These are phyloP conservation scores for Nothophytophthora sp. DNA, from an alignment of 352 stramenopile species.

Conservation along the genomic window DNA sequence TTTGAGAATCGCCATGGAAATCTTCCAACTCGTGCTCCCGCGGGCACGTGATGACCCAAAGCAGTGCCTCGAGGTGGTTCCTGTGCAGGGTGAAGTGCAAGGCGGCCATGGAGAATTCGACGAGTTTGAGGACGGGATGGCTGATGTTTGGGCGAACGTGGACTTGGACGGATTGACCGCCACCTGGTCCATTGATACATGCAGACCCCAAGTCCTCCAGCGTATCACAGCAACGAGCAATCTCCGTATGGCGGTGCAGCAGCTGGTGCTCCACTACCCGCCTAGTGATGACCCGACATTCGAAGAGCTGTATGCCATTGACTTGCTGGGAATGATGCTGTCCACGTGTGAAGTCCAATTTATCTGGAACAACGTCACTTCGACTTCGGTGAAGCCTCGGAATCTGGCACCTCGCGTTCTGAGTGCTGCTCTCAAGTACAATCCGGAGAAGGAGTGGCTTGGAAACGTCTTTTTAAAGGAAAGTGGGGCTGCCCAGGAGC, in stretches of 20 bases:
- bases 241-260: slow-evolving; percentile 48
- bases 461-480: slow-evolving; percentile 63
- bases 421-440: slow-evolving; percentile 57
- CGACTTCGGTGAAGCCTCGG: slow-evolving; percentile 37
- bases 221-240: slow-evolving; percentile 31
- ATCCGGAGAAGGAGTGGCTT: slow-evolving; percentile 66
- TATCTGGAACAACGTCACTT: slow-evolving; percentile 51
- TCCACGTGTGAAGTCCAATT: slow-evolving; percentile 63
- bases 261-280: slow-evolving; percentile 58
- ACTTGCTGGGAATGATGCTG: slow-evolving; percentile 65
- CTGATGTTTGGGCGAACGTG: slow-evolving; percentile 42
- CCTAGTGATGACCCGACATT: slow-evolving; percentile 23
- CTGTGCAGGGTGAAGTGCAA: neutral
- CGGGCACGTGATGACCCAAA: slow-evolving; percentile 26
- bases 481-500: slow-evolving; percentile 48
- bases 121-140: slow-evolving; percentile 53
- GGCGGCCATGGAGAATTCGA: slow-evolving; percentile 24
- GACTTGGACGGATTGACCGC: slow-evolving; percentile 36
- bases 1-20: slow-evolving; percentile 54
- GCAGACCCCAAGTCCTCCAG: slow-evolving; percentile 26
- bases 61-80: slow-evolving; percentile 17
- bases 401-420: slow-evolving; percentile 65
- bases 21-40: slow-evolving; percentile 49
- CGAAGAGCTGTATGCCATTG: slow-evolving; percentile 65
- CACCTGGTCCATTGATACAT: slow-evolving; percentile 27